Conservation (phyloP, 2,329 filamentous ascomycete species). For the Ceratocystis diversiconidia region DNA sequence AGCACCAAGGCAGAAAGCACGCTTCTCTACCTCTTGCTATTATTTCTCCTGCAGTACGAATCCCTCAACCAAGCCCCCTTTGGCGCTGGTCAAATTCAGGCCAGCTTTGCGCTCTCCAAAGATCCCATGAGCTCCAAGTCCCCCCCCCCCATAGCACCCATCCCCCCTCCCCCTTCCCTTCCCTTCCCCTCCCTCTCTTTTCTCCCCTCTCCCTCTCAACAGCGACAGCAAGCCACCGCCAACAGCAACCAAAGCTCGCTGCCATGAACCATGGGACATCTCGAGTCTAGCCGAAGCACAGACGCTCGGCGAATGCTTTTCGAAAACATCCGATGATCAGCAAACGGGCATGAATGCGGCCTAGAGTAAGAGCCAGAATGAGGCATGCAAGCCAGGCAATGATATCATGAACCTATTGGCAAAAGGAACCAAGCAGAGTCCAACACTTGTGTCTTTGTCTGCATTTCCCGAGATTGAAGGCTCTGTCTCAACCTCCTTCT, state of each 20-base stretch:
- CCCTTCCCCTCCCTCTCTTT: too few relatives aligned
- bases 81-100: neutral
- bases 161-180: neutral
- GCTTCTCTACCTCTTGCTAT: neutral
- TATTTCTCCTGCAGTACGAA: neutral
- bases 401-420: neutral
- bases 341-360: neutral
- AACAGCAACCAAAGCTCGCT: neutral
- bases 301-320: neutral
- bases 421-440: neutral
- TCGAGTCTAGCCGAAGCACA: neutral
- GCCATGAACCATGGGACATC: neutral
- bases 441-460: neutral
- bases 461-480: neutral
- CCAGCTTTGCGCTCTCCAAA: neutral
- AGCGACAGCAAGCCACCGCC: neutral
- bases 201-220: neutral
- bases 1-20: neutral
- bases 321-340: conserved; percentile 2
- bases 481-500: neutral
- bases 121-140: neutral
- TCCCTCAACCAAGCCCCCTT: neutral
- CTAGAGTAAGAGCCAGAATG: neutral
- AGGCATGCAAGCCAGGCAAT: neutral
- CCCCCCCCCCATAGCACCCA: too few relatives aligned